Conservation (phyloP, 257 asterid genomes). For the Plantago ovata region DNA sequence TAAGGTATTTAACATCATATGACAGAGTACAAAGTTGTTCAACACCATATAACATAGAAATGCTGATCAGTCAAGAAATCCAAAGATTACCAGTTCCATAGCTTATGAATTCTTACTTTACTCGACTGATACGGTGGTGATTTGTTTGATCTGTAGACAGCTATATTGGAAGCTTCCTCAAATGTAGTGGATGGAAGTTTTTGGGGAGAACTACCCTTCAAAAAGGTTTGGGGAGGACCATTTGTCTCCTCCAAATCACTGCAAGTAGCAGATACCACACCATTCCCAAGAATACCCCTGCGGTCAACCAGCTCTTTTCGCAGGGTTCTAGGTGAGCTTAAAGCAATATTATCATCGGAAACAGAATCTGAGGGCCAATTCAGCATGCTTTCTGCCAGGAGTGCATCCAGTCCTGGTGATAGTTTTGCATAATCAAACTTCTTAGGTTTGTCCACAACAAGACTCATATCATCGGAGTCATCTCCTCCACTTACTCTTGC, state of each 20-base stretch:
- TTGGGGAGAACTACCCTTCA: conserved; percentile 22
- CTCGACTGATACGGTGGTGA: conserved; percentile 42
- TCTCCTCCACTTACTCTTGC: conserved; percentile 41
- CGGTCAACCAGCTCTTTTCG: conserved; percentile 27
- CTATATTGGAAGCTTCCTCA: conserved; percentile 27
- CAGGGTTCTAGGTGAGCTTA: conserved; percentile 31
- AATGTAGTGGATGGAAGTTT: conserved; percentile 27
- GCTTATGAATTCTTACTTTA: conserved; percentile 37
- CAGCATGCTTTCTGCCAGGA: conserved; percentile 53
- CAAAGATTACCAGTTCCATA: conserved; percentile 4
- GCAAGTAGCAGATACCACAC: conserved; percentile 33
- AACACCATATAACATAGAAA: conserved; percentile 17
- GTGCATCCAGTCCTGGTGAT: conserved; percentile 65
- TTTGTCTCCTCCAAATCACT: conserved; percentile 28
- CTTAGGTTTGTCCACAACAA: conserved; percentile 54
- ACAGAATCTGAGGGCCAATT: conserved; percentile 29
- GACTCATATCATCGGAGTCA: conserved; percentile 85
- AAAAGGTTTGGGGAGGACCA: conserved; percentile 26
- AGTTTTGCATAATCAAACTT: conserved; percentile 66
- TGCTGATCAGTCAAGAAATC: conserved; percentile 20
- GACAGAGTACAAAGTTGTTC: conserved; percentile 3
- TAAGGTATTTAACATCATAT: conserved; percentile 6
- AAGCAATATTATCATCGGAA: conserved; percentile 34
- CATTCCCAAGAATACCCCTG: conserved; percentile 29
- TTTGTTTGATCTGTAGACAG: conserved; percentile 27